Percentiles rank a stretch among this genome's conserved stretches.
Conservation (phyloP, 305 asterid species). For the Coffea humblotiana region DNA sequence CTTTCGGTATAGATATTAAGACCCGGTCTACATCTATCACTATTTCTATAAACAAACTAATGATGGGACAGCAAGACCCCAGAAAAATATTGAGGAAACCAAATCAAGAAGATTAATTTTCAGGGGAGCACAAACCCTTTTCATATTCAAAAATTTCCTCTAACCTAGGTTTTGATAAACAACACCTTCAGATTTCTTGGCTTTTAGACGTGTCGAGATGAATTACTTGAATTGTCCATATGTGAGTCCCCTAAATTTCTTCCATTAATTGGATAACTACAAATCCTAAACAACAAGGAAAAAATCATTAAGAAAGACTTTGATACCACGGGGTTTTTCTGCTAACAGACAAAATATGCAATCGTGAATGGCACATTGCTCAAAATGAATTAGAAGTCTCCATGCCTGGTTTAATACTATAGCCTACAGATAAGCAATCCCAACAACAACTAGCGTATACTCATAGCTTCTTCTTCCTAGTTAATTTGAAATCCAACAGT, state of each 20-base stretch:
- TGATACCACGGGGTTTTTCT: neutral
- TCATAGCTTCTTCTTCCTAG: neutral
- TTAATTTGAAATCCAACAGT: conserved; percentile 6
- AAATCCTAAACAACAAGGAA: conserved; percentile 7
- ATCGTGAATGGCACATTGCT: conserved; percentile 43
- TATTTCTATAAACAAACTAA: neutral
- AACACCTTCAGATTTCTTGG: neutral
- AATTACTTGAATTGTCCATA: neutral
- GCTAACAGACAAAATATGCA: neutral
- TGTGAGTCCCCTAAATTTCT: neutral
- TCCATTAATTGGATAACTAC: neutral
- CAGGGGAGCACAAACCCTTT: neutral
- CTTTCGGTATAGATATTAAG: neutral
- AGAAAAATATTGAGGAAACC: neutral
- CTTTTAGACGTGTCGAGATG: conserved; percentile 7
- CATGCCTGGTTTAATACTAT: conserved; percentile 37
- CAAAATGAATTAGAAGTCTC: conserved; percentile 63
- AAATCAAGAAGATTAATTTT: neutral
- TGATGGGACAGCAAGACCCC: neutral
- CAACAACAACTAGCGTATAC: conserved; percentile 21
- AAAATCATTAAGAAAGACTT: neutral
- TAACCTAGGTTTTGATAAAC: neutral
- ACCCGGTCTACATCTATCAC: neutral
- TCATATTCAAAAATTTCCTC: neutral
- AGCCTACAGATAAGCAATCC: conserved; percentile 35